Conservation (phyloP, 208 protist genomes). For the Ichthyophonus hoferi region DNA sequence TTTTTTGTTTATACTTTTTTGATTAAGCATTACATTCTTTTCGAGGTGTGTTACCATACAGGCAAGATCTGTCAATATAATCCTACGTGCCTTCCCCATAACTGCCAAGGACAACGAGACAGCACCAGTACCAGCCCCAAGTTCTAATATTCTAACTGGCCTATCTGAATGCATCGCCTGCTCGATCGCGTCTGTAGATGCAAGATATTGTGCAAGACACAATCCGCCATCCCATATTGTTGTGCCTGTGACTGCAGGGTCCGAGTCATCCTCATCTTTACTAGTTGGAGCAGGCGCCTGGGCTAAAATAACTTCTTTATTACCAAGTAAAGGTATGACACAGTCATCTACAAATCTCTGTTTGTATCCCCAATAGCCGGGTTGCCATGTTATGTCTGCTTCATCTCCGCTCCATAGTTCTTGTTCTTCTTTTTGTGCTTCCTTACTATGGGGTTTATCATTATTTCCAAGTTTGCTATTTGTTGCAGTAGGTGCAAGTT, state of each 20-base stretch:
- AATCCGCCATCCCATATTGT: neutral
- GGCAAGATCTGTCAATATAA: neutral
- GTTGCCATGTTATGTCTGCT: neutral
- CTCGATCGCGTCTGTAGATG: neutral
- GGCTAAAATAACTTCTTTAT: neutral
- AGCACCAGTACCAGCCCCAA: neutral
- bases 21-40: neutral
- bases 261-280: neutral
- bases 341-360: neutral
- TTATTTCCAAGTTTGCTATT: no score
- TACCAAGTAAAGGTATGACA: neutral
- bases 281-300: neutral
- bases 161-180: neutral
- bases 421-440: no score
- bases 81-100: neutral
- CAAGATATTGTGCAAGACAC: neutral
- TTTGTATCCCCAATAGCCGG: neutral
- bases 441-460: no score
- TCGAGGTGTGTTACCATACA: neutral
- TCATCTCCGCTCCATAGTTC: neutral
- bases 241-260: neutral
- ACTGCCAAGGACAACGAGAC: neutral
- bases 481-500: neutral
- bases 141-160: neutral
- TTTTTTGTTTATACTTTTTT: neutral